Conservation (phyloP, 352 stramenopile genomes). For the Globisporangium acanthophoron region DNA sequence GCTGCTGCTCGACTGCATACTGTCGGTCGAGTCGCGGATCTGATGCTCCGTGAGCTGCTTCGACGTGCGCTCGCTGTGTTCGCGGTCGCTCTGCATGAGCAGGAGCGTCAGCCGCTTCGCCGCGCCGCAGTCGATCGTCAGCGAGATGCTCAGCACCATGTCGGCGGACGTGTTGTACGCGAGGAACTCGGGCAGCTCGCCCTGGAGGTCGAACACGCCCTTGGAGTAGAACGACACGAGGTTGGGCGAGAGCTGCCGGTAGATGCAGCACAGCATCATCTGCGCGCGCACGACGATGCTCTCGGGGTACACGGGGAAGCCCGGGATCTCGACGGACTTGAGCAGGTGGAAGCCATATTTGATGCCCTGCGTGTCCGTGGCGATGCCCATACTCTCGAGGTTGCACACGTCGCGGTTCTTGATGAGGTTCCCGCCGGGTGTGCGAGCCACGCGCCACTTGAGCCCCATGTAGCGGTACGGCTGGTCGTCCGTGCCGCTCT, state of each 20-base stretch:
- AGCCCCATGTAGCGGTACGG: slow-evolving; percentile 46
- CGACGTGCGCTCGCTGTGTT: not conserved
- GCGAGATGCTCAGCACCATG: slow-evolving; percentile 31
- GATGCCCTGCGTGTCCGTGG: slow-evolving; percentile 25
- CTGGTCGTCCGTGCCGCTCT: slow-evolving; percentile 28
- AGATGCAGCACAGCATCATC: slow-evolving; percentile 59
- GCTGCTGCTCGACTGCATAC: not conserved
- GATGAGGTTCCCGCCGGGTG: slow-evolving; percentile 25
- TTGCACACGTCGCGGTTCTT: slow-evolving; percentile 40
- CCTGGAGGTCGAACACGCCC: slow-evolving; percentile 45
- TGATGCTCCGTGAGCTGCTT: not conserved
- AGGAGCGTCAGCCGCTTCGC: slow-evolving; percentile 35
- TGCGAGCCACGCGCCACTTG: slow-evolving; percentile 37
- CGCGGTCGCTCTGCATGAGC: slow-evolving; percentile 15
- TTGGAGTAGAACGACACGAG: slow-evolving; percentile 45
- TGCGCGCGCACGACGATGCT: slow-evolving; percentile 17
- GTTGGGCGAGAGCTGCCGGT: slow-evolving; percentile 31
- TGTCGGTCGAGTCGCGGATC: not conserved
- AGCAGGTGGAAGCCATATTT: slow-evolving; percentile 41
- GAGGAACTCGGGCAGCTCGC: slow-evolving; percentile 32
- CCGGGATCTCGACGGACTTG: slow-evolving; percentile 43
- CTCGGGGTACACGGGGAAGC: slow-evolving; percentile 27
- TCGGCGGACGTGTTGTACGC: slow-evolving; percentile 37
- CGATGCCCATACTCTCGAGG: slow-evolving; percentile 45
- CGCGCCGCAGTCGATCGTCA: slow-evolving; percentile 25